Evolutionary conservation across 106 monocot species (phyloP).

Genomic region (Vanilla planifolia): DNA sequence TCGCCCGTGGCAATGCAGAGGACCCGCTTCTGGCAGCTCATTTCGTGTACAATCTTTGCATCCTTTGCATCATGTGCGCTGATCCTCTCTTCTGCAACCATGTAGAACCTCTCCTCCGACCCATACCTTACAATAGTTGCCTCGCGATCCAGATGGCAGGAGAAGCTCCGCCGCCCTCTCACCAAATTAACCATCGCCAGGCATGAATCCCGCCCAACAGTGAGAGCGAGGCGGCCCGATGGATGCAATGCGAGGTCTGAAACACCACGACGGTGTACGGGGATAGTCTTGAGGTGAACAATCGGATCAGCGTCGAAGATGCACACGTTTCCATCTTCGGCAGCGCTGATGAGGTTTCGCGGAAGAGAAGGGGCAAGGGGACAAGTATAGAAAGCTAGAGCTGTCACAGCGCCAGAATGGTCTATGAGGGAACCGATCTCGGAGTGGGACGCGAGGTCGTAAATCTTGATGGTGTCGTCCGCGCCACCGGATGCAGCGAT

Average conservation of each 20-base stretch:
- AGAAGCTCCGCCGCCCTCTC: constrained; percentile 69
- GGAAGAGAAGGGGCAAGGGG: constrained; percentile 49
- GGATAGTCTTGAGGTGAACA: constrained; percentile 54
- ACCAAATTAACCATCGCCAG: constrained; percentile 81
- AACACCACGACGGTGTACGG: constrained; percentile 34
- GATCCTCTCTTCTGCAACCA: constrained; percentile 54
- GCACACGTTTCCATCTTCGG: constrained; percentile 59
- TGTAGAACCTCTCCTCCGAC: constrained; percentile 42
- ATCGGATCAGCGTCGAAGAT: constrained; percentile 91
- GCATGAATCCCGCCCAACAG: constrained; percentile 62
- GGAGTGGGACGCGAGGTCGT: constrained; percentile 66
- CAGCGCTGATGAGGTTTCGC: constrained; percentile 68
- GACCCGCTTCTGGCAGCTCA: constrained; percentile 41
- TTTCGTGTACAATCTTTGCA: constrained; percentile 51
- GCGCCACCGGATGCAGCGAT: constrained; percentile 77
- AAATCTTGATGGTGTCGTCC: constrained; percentile 84
- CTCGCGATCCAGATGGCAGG: constrained; percentile 55
- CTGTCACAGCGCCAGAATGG: constrained; percentile 45
- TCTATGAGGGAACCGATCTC: constrained; percentile 72
- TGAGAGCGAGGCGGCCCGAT: constrained; percentile 65
- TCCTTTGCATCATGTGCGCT: constrained; percentile 72
- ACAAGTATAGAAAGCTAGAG: constrained; percentile 54
- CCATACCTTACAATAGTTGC: constrained; percentile 59
- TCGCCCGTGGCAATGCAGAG: constrained; percentile 52
- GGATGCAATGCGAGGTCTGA: constrained; percentile 69